These are phyloP conservation scores for Adansonia gregorii DNA, from an alignment of 441 rosid genomes.

Conservation along the genomic window DNA sequence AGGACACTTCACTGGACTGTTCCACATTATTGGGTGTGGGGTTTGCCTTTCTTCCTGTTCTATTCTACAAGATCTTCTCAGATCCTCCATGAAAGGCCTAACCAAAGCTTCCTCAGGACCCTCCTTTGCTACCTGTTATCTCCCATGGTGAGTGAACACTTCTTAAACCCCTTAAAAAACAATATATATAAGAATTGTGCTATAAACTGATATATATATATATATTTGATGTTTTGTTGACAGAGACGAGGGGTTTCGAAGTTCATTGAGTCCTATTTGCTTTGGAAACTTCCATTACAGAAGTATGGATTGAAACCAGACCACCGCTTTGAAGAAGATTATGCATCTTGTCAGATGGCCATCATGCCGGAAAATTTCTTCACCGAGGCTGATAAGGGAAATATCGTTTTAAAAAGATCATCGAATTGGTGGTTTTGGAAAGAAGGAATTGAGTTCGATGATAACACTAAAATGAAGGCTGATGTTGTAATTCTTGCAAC, in stretches of 20 bases:
- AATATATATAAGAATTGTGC: background rate
- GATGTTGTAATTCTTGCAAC: slow-evolving; percentile 87
- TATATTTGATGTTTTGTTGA: slow-evolving; percentile 15
- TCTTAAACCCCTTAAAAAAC: background rate
- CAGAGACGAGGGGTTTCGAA: slow-evolving; percentile 73
- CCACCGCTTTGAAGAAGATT: slow-evolving; percentile 85
- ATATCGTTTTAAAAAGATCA: slow-evolving; percentile 65
- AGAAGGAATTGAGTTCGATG: slow-evolving; percentile 73
- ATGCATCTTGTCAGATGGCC: slow-evolving; percentile 93
- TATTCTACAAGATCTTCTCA: slow-evolving; percentile 88
- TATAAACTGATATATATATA: background rate
- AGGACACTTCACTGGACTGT: slow-evolving; percentile 86
- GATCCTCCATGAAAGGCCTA: slow-evolving; percentile 73
- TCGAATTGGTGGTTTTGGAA: slow-evolving; percentile 74
- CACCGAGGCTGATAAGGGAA: slow-evolving; percentile 79
- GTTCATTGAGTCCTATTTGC: slow-evolving; percentile 82
- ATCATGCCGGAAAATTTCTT: slow-evolving; percentile 78
- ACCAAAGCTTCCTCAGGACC: slow-evolving; percentile 53
- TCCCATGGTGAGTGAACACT: slow-evolving; percentile 55
- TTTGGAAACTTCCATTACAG: slow-evolving; percentile 68
- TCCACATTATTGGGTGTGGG: slow-evolving; percentile 90
- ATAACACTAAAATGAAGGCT: slow-evolving; percentile 62
- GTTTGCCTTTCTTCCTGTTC: slow-evolving; percentile 83
- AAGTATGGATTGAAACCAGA: slow-evolving; percentile 83
- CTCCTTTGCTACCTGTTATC: slow-evolving; percentile 60